phyloP scores from a whole-genome alignment of 345 rosid genomes.

The Hypericum perforatum region DNA sequence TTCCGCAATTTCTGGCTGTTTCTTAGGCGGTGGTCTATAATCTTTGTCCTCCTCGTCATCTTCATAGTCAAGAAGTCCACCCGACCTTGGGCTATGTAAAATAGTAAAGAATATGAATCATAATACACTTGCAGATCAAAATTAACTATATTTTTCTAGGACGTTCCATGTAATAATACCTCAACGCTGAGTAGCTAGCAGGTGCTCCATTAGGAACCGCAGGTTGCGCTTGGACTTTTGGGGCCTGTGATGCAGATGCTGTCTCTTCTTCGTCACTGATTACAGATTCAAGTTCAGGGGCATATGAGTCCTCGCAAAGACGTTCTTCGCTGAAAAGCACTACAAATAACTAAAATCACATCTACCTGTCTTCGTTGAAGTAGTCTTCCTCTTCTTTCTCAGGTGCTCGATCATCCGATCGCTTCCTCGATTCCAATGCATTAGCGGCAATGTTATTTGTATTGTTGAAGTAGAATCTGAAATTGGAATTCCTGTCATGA shows the following conservation, averaged over 20 bases:
- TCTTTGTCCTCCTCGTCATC: slow-evolving; percentile 98
- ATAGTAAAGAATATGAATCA: not conserved
- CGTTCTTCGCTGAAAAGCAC: not conserved
- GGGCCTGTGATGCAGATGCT: slow-evolving; percentile 54
- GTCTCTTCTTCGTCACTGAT: slow-evolving; percentile 92
- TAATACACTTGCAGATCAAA: not conserved
- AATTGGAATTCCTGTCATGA: no score
- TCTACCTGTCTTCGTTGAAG: slow-evolving; percentile 88
- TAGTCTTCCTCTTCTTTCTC: slow-evolving; percentile 99
- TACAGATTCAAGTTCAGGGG: slow-evolving; percentile 17
- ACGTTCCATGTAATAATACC: slow-evolving; percentile 32
- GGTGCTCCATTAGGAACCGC: slow-evolving; percentile 66
- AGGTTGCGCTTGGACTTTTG: slow-evolving; percentile 45
- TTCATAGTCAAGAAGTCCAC: slow-evolving; percentile 91
- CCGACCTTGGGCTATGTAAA: slow-evolving; percentile 46
- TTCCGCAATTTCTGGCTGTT: slow-evolving; percentile 44
- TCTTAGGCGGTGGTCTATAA: slow-evolving; percentile 80
- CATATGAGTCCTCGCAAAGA: not conserved
- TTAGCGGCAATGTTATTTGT: slow-evolving; percentile 38
- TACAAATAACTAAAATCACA: not conserved
- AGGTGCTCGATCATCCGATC: slow-evolving; percentile 76
- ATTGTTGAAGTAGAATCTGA: no score
- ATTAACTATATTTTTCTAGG: not conserved
- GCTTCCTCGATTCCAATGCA: slow-evolving; percentile 50
- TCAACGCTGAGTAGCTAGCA: slow-evolving; percentile 35